A percentile compares a stretch with the other conserved stretches of the same genome.
phyloP scores from a whole-genome alignment of 208 protist species.

The Blechomonas ayalai region DNA sequence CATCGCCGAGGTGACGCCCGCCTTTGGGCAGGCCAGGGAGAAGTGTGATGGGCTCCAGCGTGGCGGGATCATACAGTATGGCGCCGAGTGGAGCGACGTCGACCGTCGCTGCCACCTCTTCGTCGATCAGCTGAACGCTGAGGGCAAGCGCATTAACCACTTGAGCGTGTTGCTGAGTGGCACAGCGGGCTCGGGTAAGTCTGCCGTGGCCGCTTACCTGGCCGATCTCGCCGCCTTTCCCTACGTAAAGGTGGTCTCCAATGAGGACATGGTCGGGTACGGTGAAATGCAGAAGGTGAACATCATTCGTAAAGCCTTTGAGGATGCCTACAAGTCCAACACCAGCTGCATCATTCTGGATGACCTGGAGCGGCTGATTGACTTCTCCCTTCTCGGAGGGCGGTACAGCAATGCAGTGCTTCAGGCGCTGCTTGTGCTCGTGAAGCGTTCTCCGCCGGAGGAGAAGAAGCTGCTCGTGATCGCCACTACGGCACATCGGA shows the following conservation, averaged over 20 bases:
- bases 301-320: constrained; percentile 96
- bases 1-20: constrained; percentile 91
- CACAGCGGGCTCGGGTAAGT: constrained; percentile 91
- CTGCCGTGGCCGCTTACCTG: constrained; percentile 92
- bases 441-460: constrained; percentile 91
- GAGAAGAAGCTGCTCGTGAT: constrained; percentile 93
- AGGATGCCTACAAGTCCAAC: constrained; percentile 98
- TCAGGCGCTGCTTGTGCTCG: constrained; percentile 94
- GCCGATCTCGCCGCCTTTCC: constrained; percentile 90
- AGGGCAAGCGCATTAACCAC: constrained; percentile 83
- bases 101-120: constrained; percentile 41
- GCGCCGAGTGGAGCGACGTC: constrained; percentile 67
- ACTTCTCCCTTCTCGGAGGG: constrained; percentile 96
- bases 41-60: constrained; percentile 78
- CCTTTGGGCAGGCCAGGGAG: constrained; percentile 95
- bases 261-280: constrained; percentile 91
- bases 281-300: constrained; percentile 85
- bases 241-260: constrained; percentile 96
- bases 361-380: constrained; percentile 95
- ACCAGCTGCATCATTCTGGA: constrained; percentile 96
- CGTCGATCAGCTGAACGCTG: constrained; percentile 76
- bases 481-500: constrained; percentile 88
- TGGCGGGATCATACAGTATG: constrained; percentile 94
- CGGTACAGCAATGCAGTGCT: constrained; percentile 98
- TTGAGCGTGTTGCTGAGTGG: constrained; percentile 94